Percentiles rank a stretch among this genome's conserved stretches.
These are phyloP conservation scores for Capsella rubella DNA, from an alignment of 441 rosid genomes.

Conservation along the genomic window DNA sequence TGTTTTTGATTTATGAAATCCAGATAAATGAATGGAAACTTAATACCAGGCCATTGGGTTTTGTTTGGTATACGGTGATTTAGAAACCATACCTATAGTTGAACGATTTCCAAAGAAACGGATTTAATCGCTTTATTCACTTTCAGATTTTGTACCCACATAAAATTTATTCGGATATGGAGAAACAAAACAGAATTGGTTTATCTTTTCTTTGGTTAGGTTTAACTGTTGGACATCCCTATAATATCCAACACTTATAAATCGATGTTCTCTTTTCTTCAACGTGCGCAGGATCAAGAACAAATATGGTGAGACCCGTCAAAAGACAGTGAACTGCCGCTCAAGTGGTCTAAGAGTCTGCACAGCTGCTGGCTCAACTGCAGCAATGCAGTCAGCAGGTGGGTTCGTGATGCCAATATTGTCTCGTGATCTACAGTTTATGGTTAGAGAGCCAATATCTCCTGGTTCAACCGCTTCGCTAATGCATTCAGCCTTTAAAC, in stretches of 20 bases:
- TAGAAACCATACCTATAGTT: neutral
- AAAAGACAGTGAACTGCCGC: slow-evolving; percentile 66
- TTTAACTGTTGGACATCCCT: neutral
- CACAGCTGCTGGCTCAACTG: slow-evolving; percentile 90
- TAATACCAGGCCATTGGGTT: neutral
- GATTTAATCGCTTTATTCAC: neutral
- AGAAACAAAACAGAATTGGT: neutral
- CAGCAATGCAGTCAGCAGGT: slow-evolving; percentile 91
- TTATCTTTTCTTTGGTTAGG: neutral
- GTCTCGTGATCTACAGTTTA: slow-evolving; percentile 74
- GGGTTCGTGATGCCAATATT: slow-evolving; percentile 77
- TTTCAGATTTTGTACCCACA: neutral
- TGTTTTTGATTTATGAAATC: neutral
- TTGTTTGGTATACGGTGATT: neutral
- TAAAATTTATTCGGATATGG: neutral
- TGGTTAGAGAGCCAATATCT: slow-evolving; percentile 92
- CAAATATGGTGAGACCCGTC: slow-evolving; percentile 49
- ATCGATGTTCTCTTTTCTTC: slow-evolving; percentile 3
- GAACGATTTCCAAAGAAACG: neutral
- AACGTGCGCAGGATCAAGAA: slow-evolving; percentile 56
- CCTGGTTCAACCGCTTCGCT: slow-evolving; percentile 53
- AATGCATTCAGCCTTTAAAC: slow-evolving; percentile 68
- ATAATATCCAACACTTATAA: neutral
- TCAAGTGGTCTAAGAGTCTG: slow-evolving; percentile 95
- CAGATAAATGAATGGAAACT: neutral